A percentile compares a stretch with the other conserved stretches of the same genome.
Conservation (phyloP, 176 grass and related monocot species). For the Triticum aestivum region IWGSC_CS_RefSeq_v2.1 NC_057799.1:14793792-14794291, state of each 20-base stretch:
- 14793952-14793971: neutral
- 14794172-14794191: too few species aligned
- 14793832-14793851: too few species aligned
- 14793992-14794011: neutral
- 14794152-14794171: too few species aligned
- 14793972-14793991: neutral
- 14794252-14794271: neutral
- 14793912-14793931: neutral
- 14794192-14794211: too few species aligned
- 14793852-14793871: too few species aligned
- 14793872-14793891: too few species aligned
- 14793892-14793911: neutral
- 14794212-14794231: too few species aligned
- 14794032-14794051: conserved; percentile 80
- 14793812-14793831: too few species aligned
- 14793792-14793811: too few species aligned
- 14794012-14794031: conserved; percentile 42
- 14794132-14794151: neutral
- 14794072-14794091: conserved; percentile 94
- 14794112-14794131: conserved; percentile 1
- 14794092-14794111: conserved; percentile 13
- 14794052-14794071: conserved; percentile 87
- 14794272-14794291: neutral
- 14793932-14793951: neutral
- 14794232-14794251: neutral